phyloP scores from a whole-genome alignment of 164 flowering plant species.

The Aristolochia californica region DNA sequence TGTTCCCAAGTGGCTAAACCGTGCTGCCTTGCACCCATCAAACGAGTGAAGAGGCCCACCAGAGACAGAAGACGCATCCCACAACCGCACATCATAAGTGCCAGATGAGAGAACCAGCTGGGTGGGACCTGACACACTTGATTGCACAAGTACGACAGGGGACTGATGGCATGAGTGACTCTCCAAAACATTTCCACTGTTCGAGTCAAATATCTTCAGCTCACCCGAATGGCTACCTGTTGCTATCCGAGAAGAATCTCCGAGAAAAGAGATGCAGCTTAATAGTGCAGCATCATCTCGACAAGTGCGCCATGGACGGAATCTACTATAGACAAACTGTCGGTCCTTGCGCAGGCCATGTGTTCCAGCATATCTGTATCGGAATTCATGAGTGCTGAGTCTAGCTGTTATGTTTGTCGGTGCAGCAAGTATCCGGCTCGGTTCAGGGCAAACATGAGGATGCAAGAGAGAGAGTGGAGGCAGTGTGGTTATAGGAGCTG shows the following conservation, averaged over 20 bases:
- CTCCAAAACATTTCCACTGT: conserved; percentile 56
- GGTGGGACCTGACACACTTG: conserved; percentile 38
- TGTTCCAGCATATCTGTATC: conserved; percentile 57
- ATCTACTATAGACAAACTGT: conserved; percentile 89
- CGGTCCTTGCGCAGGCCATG: conserved; percentile 82
- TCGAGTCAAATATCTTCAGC: conserved; percentile 71
- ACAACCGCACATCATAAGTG: conserved; percentile 60
- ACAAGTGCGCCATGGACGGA: conserved; percentile 91
- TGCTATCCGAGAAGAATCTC: conserved; percentile 61
- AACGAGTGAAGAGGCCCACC: conserved; percentile 65
- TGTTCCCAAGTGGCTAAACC: conserved; percentile 63
- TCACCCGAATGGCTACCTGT: conserved; percentile 80
- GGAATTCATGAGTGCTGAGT: conserved; percentile 65
- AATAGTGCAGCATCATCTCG: conserved; percentile 75
- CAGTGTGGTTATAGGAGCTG: conserved; percentile 93
- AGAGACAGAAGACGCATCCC: conserved; percentile 74
- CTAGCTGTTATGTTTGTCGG: conserved; percentile 83
- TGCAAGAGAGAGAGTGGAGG: conserved; percentile 92
- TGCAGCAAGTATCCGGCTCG: conserved; percentile 71
- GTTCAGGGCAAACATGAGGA: conserved; percentile 94
- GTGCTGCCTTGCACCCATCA: conserved; percentile 79
- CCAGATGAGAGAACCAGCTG: conserved; percentile 82
- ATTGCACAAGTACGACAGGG: conserved; percentile 60
- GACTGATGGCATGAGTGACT: conserved; percentile 64
- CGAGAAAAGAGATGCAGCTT: conserved; percentile 74